Conservation (phyloP, 495 filamentous ascomycete species). For the Neurospora sublineolata region DNA sequence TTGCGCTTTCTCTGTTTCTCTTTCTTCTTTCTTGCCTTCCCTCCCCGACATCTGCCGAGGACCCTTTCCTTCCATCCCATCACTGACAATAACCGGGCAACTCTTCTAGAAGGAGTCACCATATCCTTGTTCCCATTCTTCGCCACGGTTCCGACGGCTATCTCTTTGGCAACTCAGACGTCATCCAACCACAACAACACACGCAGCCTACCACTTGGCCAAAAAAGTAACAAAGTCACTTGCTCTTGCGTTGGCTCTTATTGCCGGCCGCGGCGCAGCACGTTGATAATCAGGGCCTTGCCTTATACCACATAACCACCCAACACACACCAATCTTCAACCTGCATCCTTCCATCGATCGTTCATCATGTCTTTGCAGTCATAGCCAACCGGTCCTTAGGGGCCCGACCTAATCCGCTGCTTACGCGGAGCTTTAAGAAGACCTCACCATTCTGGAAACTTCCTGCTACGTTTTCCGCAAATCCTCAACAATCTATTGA, state of each 20-base stretch:
- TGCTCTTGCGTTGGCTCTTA: not conserved
- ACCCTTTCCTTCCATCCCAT: not conserved
- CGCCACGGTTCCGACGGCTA: conserved; percentile 3
- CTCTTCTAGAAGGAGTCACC: not conserved
- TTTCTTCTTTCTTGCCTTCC: not conserved
- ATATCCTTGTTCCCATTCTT: not conserved
- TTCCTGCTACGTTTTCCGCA: conserved; percentile 3
- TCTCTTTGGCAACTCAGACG: conserved; percentile 3
- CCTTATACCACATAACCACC: conserved; percentile 9
- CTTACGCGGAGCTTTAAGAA: conserved; percentile 16
- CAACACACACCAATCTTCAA: conserved; percentile 4
- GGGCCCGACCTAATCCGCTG: conserved; percentile 32
- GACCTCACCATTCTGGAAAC: conserved; percentile 15
- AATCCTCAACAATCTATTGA: not conserved
- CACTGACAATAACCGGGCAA: not conserved
- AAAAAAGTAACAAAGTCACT: not conserved
- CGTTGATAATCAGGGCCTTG: not conserved
- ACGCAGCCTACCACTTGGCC: not conserved
- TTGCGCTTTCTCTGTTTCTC: not conserved
- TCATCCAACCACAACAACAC: conserved; percentile 2
- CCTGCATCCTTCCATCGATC: conserved; percentile 5
- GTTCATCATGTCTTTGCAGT: conserved; percentile 32
- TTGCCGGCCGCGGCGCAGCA: not conserved
- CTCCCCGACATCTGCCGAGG: not conserved
- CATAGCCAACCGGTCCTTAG: conserved; percentile 49